These are phyloP conservation scores for Lasiodiplodia citricola DNA, from an alignment of 2,329 filamentous ascomycete species.

Conservation along the genomic window DNA sequence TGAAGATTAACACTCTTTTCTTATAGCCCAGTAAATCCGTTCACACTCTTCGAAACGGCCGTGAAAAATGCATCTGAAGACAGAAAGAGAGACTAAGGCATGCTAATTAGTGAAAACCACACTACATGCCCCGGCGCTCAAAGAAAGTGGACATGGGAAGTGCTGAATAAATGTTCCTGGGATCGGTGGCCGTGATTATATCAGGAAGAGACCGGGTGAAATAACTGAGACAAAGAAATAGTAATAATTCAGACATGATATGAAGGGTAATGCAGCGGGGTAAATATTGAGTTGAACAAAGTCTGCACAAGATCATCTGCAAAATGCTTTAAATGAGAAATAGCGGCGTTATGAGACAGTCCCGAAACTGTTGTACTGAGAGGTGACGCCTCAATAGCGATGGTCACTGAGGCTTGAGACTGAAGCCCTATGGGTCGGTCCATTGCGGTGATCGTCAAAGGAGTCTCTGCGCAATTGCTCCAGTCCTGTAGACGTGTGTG, in stretches of 20 bases:
- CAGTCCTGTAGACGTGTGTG: constrained; percentile 22
- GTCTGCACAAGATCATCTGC: background rate
- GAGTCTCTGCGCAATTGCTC: constrained; percentile 30
- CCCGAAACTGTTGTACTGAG: background rate
- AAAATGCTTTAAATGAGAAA: background rate
- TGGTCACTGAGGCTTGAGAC: background rate
- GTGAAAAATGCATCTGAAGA: background rate
- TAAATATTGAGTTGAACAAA: background rate
- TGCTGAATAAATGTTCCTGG: background rate
- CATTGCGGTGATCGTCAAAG: constrained; percentile 23
- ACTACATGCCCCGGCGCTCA: background rate
- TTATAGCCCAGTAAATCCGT: background rate
- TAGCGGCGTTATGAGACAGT: background rate
- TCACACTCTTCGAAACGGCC: background rate
- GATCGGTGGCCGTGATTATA: background rate
- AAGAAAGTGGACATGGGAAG: background rate
- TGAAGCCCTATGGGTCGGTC: constrained; percentile 6
- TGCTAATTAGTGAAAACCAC: background rate
- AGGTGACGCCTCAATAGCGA: background rate
- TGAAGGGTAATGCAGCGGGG: background rate
- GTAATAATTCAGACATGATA: background rate
- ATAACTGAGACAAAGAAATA: background rate
- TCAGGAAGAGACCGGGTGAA: background rate
- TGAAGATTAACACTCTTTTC: background rate
- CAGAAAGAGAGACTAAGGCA: background rate